These are phyloP conservation scores for Groenewaldozyma sp. DNA, from an alignment of 1,139 yeast genomes.

Conservation along the genomic window DNA sequence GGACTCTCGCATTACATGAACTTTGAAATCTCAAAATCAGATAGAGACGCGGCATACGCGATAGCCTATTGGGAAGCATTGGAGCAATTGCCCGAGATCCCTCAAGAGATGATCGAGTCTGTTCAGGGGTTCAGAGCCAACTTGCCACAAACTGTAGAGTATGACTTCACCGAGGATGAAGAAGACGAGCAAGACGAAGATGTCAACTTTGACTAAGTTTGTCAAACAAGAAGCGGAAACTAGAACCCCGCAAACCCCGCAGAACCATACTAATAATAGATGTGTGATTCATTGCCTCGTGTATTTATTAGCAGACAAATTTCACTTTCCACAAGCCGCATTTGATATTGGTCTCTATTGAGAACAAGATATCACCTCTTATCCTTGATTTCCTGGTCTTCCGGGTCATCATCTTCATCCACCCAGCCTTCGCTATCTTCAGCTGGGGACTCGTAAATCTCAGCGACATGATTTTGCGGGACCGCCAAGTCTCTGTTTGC, in stretches of 20 bases:
- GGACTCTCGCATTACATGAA: slow-evolving; percentile 62
- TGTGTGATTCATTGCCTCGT: no score
- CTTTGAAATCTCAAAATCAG: slow-evolving; percentile 9
- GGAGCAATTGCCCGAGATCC: background rate
- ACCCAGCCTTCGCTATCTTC: slow-evolving; percentile 22
- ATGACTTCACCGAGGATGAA: slow-evolving; percentile 2
- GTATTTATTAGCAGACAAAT: no score
- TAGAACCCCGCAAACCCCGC: no score
- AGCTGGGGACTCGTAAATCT: slow-evolving; percentile 15
- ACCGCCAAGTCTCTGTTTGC: no score
- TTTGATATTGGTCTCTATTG: no score
- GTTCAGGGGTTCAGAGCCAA: background rate
- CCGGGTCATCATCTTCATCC: slow-evolving; percentile 27
- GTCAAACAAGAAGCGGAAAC: no score
- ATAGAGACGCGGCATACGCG: slow-evolving; percentile 36
- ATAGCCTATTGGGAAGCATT: slow-evolving; percentile 37
- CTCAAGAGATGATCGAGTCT: slow-evolving; percentile 1
- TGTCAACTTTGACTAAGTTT: no score
- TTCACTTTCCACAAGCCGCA: no score
- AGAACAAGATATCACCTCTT: no score
- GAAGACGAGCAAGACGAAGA: background rate
- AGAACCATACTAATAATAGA: no score
- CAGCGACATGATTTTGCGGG: background rate
- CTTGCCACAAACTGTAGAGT: background rate
- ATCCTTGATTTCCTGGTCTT: no score